Percentiles rank a stretch among this genome's conserved stretches.
Conservation (phyloP, 2,329 filamentous ascomycete genomes). For the Colletotrichum viniferum region DNA sequence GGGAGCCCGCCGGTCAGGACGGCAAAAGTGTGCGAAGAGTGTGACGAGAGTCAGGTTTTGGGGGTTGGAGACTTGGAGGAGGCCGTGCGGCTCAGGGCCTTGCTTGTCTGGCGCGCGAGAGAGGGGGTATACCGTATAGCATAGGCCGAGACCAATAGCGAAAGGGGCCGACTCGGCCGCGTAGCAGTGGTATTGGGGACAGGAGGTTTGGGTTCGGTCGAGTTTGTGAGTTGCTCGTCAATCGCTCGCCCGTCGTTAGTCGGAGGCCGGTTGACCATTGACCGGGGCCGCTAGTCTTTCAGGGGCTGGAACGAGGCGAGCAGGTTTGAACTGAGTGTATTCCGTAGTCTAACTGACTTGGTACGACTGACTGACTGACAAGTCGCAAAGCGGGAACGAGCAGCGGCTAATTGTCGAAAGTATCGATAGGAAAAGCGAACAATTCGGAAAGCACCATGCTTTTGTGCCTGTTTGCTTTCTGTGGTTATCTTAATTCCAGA, state of each 20-base stretch:
- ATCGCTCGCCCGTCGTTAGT: not conserved
- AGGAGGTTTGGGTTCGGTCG: not conserved
- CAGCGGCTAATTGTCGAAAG: not conserved
- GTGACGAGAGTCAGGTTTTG: conserved; percentile 11
- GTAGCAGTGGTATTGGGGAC: not conserved
- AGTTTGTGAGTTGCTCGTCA: not conserved
- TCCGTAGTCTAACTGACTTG: not conserved
- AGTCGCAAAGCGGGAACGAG: not conserved
- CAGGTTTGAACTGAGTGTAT: not conserved
- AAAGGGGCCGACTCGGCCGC: not conserved
- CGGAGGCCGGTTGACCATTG: not conserved
- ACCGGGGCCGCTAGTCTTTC: not conserved
- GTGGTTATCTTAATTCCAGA: not conserved
- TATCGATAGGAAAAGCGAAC: not conserved
- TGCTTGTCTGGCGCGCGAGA: not conserved
- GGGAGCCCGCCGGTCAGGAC: conserved; percentile 9
- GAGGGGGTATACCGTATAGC: conserved; percentile 8
- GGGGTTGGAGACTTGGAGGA: not conserved
- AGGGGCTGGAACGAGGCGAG: not conserved
- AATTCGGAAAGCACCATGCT: not conserved
- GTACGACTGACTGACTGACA: not conserved
- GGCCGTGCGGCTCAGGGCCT: not conserved
- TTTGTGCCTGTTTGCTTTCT: not conserved
- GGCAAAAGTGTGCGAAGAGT: conserved; percentile 1
- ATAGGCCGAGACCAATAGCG: not conserved